Percentiles rank a stretch among this genome's conserved stretches.
Conservation (phyloP, 2,329 filamentous ascomycete genomes). For the Dryadomyces quercivorus region DNA sequence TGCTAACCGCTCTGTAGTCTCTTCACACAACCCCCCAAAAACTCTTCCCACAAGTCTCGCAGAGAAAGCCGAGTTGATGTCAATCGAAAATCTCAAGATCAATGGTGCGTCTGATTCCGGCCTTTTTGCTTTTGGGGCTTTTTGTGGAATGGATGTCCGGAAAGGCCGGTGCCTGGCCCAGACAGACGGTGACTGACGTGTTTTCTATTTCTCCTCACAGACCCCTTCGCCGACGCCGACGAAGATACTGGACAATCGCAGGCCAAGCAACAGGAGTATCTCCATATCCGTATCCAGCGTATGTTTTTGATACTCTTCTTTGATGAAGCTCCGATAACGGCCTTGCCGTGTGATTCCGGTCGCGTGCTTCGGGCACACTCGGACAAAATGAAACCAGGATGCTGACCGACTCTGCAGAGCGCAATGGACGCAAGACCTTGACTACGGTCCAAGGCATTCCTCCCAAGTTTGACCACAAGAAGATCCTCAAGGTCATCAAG, state of each 20-base stretch:
- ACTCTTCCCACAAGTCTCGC: slow-evolving; percentile 10
- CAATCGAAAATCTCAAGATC: slow-evolving; percentile 97
- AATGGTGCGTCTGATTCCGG: slow-evolving; percentile 53
- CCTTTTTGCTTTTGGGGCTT: too few relatives aligned
- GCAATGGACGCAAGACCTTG: slow-evolving; percentile 99
- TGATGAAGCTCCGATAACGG: too few relatives aligned
- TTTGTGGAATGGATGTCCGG: not conserved
- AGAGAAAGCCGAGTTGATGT: slow-evolving; percentile 42
- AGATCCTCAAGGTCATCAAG: slow-evolving; percentile 99
- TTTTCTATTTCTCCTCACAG: slow-evolving; percentile 30
- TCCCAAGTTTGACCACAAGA: slow-evolving; percentile 98
- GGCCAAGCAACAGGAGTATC: slow-evolving; percentile 81
- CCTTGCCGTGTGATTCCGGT: not conserved
- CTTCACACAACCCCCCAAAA: slow-evolving; percentile 3
- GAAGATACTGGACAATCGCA: slow-evolving; percentile 84
- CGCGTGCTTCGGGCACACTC: not conserved
- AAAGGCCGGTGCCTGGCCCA: not conserved
- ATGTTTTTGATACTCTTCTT: slow-evolving; percentile 16
- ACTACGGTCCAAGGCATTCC: slow-evolving; percentile 98
- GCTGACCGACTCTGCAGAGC: slow-evolving; percentile 47
- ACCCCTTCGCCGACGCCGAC: slow-evolving; percentile 99
- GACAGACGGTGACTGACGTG: too few relatives aligned
- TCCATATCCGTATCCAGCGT: slow-evolving; percentile 99
- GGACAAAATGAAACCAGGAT: not conserved
- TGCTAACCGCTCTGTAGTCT: not conserved